Evolutionary conservation across 2,329 filamentous ascomycete genomes (phyloP), one percentile per base, ranked within the genome.

Genomic region (Xylaria sp.): DNA sequence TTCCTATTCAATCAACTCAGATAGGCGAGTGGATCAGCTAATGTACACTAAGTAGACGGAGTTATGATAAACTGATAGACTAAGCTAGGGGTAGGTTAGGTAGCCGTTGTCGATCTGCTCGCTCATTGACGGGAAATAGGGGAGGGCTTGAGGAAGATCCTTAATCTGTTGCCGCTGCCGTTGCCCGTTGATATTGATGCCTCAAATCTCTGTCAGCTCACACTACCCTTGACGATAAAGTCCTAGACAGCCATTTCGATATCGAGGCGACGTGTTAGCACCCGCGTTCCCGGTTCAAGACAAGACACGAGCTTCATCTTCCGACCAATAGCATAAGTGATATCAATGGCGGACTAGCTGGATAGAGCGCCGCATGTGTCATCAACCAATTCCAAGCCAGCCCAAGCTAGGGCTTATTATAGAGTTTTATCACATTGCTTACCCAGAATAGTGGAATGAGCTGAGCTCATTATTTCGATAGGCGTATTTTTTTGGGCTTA

Each of bases 391-490:
- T 32, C 15, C 36, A 25, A 46, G 34, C 36, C 46, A 45, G 56
- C 46, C 52, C 34, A 43, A 45, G 18, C 52, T 65, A 60, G 48
- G 63, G 56, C 63, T 65, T 53, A 65, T 58, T 25, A 43, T 60
- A 60, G 63, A 2, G 39, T 25, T 57, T 55, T 56, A 36, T 57
- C 53, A 30, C 32, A 34, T 34, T 36, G 53, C 53, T 48, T 34
- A 48, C 57, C 41, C 18, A 34, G 58, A 15, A 15, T 23, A 15
- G 32, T 32, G 2, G 58, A 61, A 66, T 61, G 63, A 57, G 63
- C 57, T 66, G 63, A 60, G 55, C 63, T 60, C 53, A 53, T 66
- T 50, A 66, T 66, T 69, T 66, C 53, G 63, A 69, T 69, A 69
- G 63, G 59, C 66, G 45, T 55, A 25, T 59, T 65, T 43, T 65